Evolutionary conservation across 345 rosid genomes (phyloP).

Genomic region (Aquilaria sinensis): DNA sequence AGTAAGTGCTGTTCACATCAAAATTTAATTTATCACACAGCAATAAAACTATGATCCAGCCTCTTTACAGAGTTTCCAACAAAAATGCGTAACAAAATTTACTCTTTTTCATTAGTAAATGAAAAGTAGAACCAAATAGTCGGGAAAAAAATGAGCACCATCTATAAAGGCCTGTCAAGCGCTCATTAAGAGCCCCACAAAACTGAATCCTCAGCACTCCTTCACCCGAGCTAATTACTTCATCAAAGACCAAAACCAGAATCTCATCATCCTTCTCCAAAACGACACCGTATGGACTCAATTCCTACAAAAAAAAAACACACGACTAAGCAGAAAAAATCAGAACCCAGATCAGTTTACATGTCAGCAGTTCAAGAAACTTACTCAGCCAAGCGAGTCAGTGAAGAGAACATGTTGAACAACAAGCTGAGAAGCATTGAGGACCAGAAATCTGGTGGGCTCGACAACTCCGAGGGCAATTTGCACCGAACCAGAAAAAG

Average conservation of each 20-base stretch:
- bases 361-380: neutral
- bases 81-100: too few species aligned
- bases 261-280: slow-evolving; percentile 34
- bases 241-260: slow-evolving; percentile 32
- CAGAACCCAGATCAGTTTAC: neutral
- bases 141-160: slow-evolving; percentile 17
- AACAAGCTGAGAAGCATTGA: slow-evolving; percentile 32
- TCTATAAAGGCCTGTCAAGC: slow-evolving; percentile 35
- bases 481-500: slow-evolving; percentile 24
- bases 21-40: neutral
- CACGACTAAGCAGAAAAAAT: neutral
- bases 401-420: slow-evolving; percentile 26
- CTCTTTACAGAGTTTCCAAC: too few species aligned
- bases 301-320: slow-evolving; percentile 10
- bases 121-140: too few species aligned
- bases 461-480: slow-evolving; percentile 22
- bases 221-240: slow-evolving; percentile 19
- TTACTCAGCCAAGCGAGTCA: slow-evolving; percentile 21
- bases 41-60: too few species aligned
- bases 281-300: slow-evolving; percentile 18
- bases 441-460: slow-evolving; percentile 27
- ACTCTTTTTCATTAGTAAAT: too few species aligned
- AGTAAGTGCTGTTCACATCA: slow-evolving; percentile 21
- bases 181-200: slow-evolving; percentile 32
- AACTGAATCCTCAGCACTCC: slow-evolving; percentile 28